A percentile compares a stretch with the other conserved stretches of the same genome.
Conservation (phyloP, 2,329 filamentous ascomycete genomes). For the Apiospora hydei region DNA sequence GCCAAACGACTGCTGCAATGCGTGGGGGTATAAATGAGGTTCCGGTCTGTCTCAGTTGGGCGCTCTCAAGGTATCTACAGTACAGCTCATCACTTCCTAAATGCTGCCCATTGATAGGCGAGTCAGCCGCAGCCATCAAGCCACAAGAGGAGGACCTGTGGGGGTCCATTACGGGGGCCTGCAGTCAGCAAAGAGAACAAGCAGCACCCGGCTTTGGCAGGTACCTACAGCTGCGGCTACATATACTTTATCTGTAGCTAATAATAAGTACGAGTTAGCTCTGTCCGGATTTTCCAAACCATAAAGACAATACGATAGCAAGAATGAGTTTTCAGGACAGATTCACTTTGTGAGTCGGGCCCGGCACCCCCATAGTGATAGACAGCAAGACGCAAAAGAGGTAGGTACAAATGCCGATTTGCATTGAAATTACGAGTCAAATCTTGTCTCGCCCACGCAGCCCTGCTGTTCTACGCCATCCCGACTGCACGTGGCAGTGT, state of each 20-base stretch:
- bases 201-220: too few relatives aligned
- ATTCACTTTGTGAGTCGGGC: not conserved
- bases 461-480: not conserved
- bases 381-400: not conserved
- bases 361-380: not conserved
- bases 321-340: not conserved
- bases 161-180: not conserved
- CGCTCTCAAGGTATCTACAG: not conserved
- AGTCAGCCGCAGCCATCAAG: conserved; percentile 8
- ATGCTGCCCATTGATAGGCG: not conserved
- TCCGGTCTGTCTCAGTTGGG: not conserved
- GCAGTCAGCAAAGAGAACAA: not conserved
- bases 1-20: not conserved
- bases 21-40: not conserved
- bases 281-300: not conserved
- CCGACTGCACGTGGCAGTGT: not conserved
- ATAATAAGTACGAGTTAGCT: conserved; percentile 1
- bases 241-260: not conserved
- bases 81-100: conserved; percentile 3
- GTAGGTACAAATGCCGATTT: not conserved
- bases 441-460: conserved; percentile 2
- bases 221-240: not conserved
- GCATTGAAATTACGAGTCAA: conserved; percentile 7
- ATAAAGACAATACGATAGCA: not conserved
- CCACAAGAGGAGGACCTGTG: not conserved